Base-by-base conservation (phyloP, 805 yeast species). In the Lachancea lanzarotensis region DNA sequence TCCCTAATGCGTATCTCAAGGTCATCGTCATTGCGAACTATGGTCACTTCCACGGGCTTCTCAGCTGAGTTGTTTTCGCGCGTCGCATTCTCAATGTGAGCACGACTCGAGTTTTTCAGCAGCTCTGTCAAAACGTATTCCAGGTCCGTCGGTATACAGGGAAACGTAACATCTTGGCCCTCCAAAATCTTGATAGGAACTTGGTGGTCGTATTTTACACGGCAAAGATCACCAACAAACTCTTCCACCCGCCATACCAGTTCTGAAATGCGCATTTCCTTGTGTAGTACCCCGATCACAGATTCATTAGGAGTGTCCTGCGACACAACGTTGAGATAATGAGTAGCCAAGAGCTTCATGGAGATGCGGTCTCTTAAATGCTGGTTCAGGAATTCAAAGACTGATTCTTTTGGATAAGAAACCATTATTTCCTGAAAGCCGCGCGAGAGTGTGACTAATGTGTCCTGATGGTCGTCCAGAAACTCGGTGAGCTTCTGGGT, bases 111-210 rank as follows among this genome's bases (percentile, higher is more conserved):
- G 63, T 91, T 91, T 65, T 91, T 91, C 53, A 91, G 72, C 17
- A 91, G 67, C 66, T 91, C 98, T 18, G 86, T 86, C 45, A 89
- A 70, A 40, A 91, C 79, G 59, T 93, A 91, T 60, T 91, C 96
- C 42, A 93, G 64, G 60, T 90, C 96, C 37, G 82, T 81, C 17
- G 93, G 87, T 36, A 91, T 83, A 62, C 88, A 91, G 0, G 96
- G 91, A 59, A 90, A 79, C 19, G 68, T 66, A 13, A 85, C 69
- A 19, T 78, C 75, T 29, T 67, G 68, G n/a, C 80, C 78, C 44
- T 66, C 66, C 38, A 82, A 81, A 22, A 89, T 73, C 19, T 66
- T 58, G 17, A 88, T 61, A 2, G 76, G 73, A 2, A 90, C 84
- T 11, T 76, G 69, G 53, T 80, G 82, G 55, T 91, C 96, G 56